These are phyloP conservation scores for Leucosporidium yakuticum DNA, from an alignment of 768 basidiomycete species.

Conservation along the genomic window DNA sequence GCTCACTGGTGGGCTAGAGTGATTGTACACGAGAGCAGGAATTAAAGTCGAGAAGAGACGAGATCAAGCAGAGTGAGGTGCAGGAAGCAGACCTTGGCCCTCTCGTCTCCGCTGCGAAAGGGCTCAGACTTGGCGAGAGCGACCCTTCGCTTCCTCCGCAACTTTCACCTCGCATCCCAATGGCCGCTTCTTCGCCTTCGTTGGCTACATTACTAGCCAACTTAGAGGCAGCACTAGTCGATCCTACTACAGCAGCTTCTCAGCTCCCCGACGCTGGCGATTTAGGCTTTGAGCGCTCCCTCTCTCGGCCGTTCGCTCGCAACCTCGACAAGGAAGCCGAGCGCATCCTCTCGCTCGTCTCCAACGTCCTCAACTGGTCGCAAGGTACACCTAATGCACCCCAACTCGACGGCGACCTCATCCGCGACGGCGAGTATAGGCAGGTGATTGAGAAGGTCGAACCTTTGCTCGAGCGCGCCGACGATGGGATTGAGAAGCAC, in stretches of 20 bases:
- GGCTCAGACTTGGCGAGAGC: too few relatives aligned
- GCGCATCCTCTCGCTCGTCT: conserved; percentile 56
- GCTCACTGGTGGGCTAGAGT: too few relatives aligned
- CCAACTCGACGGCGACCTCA: conserved; percentile 68
- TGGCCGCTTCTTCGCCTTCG: background rate
- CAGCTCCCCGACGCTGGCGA: conserved; percentile 54
- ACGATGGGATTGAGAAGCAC: conserved; percentile 72
- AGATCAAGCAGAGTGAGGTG: too few relatives aligned
- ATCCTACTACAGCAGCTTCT: conserved; percentile 41
- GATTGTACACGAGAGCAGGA: too few relatives aligned
- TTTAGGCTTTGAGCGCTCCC: conserved; percentile 80
- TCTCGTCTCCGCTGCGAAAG: too few relatives aligned
- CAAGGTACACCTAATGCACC: too few relatives aligned
- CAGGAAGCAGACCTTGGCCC: too few relatives aligned
- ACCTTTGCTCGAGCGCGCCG: conserved; percentile 73
- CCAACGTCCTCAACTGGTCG: conserved; percentile 58
- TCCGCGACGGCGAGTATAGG: conserved; percentile 64
- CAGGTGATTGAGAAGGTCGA: conserved; percentile 80
- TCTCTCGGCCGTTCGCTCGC: conserved; percentile 63
- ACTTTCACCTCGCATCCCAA: too few relatives aligned
- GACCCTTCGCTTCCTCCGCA: too few relatives aligned
- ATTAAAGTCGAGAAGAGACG: too few relatives aligned
- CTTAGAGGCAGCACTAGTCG: conserved; percentile 14
- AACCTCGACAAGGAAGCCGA: conserved; percentile 65
- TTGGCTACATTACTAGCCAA: conserved; percentile 4